A percentile compares a stretch with the other conserved stretches of the same genome.
Conservation (phyloP, 352 stramenopile species). For the Globisporangium nagaii region DNA sequence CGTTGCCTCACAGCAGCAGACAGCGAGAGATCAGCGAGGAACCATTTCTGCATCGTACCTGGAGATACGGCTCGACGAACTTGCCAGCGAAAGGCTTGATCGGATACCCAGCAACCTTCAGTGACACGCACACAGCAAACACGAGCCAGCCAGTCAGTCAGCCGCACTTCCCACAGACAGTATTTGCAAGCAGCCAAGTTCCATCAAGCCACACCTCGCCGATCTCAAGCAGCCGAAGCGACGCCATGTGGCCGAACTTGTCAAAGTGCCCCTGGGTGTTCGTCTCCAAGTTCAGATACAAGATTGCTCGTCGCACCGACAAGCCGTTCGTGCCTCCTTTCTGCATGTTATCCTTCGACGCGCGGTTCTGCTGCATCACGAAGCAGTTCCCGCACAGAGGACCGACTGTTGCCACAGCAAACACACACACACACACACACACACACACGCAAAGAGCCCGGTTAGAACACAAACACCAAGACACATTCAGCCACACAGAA, state of each 20-base stretch:
- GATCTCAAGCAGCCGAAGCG: conserved; percentile 64
- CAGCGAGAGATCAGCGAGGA: no score
- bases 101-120: conserved; percentile 66
- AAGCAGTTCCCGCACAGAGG: conserved; percentile 70
- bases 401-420: conserved; percentile 21
- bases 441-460: no score
- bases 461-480: no score
- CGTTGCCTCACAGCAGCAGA: no score
- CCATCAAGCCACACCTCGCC: conserved; percentile 35
- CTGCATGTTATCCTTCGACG: conserved; percentile 62
- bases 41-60: conserved; percentile 16
- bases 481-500: neutral
- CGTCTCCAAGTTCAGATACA: conserved; percentile 69
- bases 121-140: neutral
- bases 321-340: conserved; percentile 49
- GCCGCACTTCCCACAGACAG: neutral
- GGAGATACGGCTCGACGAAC: conserved; percentile 68
- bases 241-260: conserved; percentile 74
- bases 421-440: neutral
- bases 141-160: neutral
- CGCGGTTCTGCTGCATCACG: conserved; percentile 63
- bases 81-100: conserved; percentile 79
- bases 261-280: conserved; percentile 61
- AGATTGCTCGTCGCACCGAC: conserved; percentile 59
- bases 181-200: neutral